phyloP scores from a whole-genome alignment of 148 eudicot species.

The Silene conica region DNA sequence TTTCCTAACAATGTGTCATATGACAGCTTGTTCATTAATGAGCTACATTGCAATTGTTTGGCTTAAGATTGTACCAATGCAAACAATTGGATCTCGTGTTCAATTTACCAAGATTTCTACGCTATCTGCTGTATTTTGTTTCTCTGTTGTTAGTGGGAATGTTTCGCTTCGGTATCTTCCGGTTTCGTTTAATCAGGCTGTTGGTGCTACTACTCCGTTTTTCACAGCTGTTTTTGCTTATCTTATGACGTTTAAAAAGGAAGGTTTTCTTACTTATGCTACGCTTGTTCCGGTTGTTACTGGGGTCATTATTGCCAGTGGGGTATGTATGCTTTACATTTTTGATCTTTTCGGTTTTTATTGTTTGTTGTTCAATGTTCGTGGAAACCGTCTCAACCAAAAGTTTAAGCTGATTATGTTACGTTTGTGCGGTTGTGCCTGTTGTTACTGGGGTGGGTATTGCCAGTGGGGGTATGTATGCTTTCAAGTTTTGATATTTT shows the following conservation, averaged over 20 bases:
- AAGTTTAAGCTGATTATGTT: background rate
- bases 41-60: constrained; percentile 64
- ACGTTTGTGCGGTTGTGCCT: too few species aligned
- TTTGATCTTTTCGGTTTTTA: background rate
- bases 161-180: constrained; percentile 63
- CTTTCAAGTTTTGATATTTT: too few species aligned
- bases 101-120: constrained; percentile 62
- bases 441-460: background rate
- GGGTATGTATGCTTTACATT: constrained; percentile 37
- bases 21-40: constrained; percentile 76
- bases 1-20: constrained; percentile 83
- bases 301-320: constrained; percentile 79
- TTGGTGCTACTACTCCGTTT: constrained; percentile 84
- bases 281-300: constrained; percentile 69
- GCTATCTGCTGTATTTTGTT: constrained; percentile 58
- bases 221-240: constrained; percentile 75
- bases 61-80: constrained; percentile 67
- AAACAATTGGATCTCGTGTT: constrained; percentile 50
- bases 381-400: background rate
- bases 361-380: background rate
- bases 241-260: constrained; percentile 58
- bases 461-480: too few species aligned
- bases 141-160: constrained; percentile 72
- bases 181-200: constrained; percentile 70
- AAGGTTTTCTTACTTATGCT: constrained; percentile 58